A percentile compares a stretch with the other conserved stretches of the same genome.
Conservation (phyloP, 1,139 yeast genomes). For the Protomyces gravidus region DNA sequence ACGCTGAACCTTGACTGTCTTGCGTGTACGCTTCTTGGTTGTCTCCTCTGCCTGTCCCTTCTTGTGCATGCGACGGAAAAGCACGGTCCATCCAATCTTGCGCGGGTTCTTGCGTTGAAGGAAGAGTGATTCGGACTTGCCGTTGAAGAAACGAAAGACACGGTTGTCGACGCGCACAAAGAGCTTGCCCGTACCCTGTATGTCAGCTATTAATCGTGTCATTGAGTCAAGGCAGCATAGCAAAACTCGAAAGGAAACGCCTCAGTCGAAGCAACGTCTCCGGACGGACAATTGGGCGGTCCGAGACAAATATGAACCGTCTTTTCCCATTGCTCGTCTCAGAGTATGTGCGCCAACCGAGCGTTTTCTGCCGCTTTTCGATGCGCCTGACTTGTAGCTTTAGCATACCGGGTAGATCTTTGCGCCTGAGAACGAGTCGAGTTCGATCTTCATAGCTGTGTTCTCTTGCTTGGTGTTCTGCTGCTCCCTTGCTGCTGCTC, state of each 20-base stretch:
- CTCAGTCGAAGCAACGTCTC: no score
- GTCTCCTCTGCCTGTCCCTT: conserved; percentile 98
- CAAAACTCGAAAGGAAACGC: no score
- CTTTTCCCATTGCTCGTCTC: no score
- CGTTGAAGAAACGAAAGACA: conserved; percentile 98
- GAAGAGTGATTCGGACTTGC: conserved; percentile 97
- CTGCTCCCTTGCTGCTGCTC: not conserved
- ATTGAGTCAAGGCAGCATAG: no score
- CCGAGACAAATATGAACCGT: no score
- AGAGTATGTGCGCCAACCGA: no score
- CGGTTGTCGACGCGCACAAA: conserved; percentile 99
- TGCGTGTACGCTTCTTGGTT: conserved; percentile 94
- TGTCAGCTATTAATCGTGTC: conserved; percentile 3
- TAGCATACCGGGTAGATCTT: conserved; percentile 84
- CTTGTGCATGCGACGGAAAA: conserved; percentile 99
- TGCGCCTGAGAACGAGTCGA: conserved; percentile 98
- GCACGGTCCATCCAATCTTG: conserved; percentile 99
- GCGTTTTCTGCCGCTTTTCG: no score
- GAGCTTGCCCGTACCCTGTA: conserved; percentile 67
- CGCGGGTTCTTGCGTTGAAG: conserved; percentile 99
- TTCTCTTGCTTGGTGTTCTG: conserved; percentile 5
- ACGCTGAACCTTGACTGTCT: conserved; percentile 97
- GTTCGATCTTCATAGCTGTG: conserved; percentile 90
- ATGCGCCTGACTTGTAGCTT: no score
- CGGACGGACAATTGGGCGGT: no score